Conservation (phyloP, 371 early-diverging fungal species). For the Mortierella sp. region DNA sequence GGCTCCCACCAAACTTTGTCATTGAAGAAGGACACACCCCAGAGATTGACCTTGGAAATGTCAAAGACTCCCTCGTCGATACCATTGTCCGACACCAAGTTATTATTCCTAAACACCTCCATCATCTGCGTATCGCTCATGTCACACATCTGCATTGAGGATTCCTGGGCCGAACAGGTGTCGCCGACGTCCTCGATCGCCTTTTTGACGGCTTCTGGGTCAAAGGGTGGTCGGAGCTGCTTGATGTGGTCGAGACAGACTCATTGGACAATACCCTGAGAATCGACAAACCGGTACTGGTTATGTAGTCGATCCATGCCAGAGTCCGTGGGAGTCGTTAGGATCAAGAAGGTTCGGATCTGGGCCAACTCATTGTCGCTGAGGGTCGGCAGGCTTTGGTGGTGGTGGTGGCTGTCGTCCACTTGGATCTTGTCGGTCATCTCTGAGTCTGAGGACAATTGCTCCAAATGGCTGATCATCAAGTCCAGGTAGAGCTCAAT, state of each 20-base stretch:
- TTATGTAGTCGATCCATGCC: not conserved
- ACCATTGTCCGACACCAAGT: not conserved
- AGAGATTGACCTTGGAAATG: not conserved
- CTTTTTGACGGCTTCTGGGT: not conserved
- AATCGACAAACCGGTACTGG: not conserved
- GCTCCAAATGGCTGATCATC: slow-evolving; percentile 5
- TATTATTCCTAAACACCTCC: not conserved
- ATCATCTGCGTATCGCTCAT: not conserved
- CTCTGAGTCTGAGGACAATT: not conserved
- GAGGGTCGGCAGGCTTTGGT: not conserved
- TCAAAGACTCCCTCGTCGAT: not conserved
- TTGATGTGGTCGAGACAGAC: not conserved
- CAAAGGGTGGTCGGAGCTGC: not conserved
- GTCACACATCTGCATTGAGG: not conserved
- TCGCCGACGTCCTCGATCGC: not conserved
- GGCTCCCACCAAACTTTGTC: not conserved
- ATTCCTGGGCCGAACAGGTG: not conserved
- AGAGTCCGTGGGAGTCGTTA: not conserved
- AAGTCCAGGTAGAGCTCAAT: slow-evolving; percentile 3
- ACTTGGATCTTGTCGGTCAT: not conserved
- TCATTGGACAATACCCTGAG: not conserved
- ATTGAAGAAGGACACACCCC: not conserved
- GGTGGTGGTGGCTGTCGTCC: not conserved
- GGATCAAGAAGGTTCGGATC: not conserved
- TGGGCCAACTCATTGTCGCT: not conserved